Conservation (phyloP, 148 eudicot species). For the Pharnaceum exiguum region DNA sequence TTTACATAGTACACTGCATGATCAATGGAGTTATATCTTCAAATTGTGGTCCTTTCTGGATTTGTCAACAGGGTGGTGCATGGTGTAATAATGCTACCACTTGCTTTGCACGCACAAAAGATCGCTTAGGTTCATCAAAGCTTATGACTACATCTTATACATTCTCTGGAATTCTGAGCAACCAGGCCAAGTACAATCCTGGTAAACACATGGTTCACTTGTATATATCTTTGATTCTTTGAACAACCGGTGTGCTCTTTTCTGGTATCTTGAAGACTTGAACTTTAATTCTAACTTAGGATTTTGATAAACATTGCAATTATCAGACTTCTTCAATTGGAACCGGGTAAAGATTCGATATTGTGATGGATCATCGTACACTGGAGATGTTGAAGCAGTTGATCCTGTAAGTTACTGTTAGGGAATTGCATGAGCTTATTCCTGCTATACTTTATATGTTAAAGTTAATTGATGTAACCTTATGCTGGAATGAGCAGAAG, state of each 20-base stretch:
- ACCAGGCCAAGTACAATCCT: slow-evolving; percentile 36
- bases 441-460: background rate
- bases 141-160: slow-evolving; percentile 31
- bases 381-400: slow-evolving; percentile 50
- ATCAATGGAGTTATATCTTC: background rate
- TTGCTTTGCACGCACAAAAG: slow-evolving; percentile 30
- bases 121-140: slow-evolving; percentile 39
- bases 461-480: background rate
- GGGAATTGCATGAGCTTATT: background rate
- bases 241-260: background rate
- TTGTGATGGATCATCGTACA: slow-evolving; percentile 59
- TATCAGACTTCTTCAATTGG: slow-evolving; percentile 53
- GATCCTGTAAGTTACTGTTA: slow-evolving; percentile 34
- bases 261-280: background rate
- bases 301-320: background rate
- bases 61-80: slow-evolving; percentile 40
- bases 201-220: slow-evolving; percentile 10
- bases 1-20: background rate
- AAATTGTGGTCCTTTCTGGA: too few relatives aligned
- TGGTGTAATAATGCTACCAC: slow-evolving; percentile 36
- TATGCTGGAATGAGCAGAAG: slow-evolving; percentile 32
- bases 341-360: slow-evolving; percentile 47
- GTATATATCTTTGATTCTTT: too few relatives aligned
- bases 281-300: background rate
- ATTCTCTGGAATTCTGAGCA: slow-evolving; percentile 41